These are phyloP conservation scores for Silene latifolia DNA, from an alignment of 148 eudicot species.

Conservation along the genomic window DNA sequence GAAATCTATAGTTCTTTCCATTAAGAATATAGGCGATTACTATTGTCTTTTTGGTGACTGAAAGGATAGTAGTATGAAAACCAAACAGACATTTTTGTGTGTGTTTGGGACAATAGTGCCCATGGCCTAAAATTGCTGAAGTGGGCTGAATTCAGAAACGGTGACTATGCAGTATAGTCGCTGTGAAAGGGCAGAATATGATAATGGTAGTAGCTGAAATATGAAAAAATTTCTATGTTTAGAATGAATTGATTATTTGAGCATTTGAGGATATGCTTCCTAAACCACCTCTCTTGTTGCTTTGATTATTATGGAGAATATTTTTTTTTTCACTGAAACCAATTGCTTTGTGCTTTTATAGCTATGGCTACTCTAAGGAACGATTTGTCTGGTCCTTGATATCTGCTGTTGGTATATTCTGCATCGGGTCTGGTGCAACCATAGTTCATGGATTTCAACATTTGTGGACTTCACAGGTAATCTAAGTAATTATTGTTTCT, in stretches of 20 bases:
- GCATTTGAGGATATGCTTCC: background rate
- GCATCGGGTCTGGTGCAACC: constrained; percentile 97
- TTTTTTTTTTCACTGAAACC: constrained; percentile 1
- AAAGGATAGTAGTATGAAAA: too few relatives aligned
- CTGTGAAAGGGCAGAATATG: too few relatives aligned
- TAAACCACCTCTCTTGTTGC: background rate
- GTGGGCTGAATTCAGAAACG: too few relatives aligned
- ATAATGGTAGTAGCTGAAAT: too few relatives aligned
- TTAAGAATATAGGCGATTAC: too few relatives aligned
- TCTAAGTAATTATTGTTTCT: background rate
- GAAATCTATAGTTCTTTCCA: too few relatives aligned
- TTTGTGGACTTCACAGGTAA: constrained; percentile 84
- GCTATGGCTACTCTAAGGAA: constrained; percentile 96
- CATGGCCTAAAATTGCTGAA: too few relatives aligned
- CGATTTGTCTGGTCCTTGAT: constrained; percentile 99
- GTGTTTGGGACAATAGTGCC: too few relatives aligned
- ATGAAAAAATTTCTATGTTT: too few relatives aligned
- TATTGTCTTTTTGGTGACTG: too few relatives aligned
- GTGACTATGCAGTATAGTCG: too few relatives aligned
- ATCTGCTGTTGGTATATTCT: constrained; percentile 98
- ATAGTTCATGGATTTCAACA: constrained; percentile 89
- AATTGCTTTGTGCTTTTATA: constrained; percentile 34
- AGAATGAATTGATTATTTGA: background rate
- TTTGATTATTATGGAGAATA: background rate
- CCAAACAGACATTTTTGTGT: too few relatives aligned